Percentiles rank a stretch among this genome's conserved stretches.
phyloP scores from a whole-genome alignment of 495 filamentous ascomycete genomes.

The Penicillium robsamsonii region DNA sequence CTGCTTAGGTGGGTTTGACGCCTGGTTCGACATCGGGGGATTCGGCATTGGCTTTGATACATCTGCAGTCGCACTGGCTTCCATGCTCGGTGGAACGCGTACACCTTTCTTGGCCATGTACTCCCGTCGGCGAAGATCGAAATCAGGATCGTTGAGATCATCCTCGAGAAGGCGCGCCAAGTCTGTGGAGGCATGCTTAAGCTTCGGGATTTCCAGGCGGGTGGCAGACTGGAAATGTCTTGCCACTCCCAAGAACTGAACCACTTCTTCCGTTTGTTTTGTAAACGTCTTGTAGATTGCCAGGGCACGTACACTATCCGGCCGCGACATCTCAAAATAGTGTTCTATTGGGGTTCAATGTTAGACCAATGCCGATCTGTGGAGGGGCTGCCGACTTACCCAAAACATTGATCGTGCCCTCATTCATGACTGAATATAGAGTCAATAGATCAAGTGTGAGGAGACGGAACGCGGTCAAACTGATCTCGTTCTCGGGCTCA shows the following conservation, averaged over 20 bases:
- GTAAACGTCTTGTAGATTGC: conserved; percentile 92
- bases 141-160: conserved; percentile 93
- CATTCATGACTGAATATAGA: conserved; percentile 93
- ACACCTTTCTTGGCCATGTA: conserved; percentile 84
- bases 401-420: conserved; percentile 95
- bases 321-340: conserved; percentile 96
- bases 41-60: conserved; percentile 22
- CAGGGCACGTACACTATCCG: conserved; percentile 88
- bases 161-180: conserved; percentile 87
- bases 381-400: conserved; percentile 54
- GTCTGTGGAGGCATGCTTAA: conserved; percentile 95
- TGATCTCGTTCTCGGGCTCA: conserved; percentile 96
- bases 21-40: conserved; percentile 15
- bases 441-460: conserved; percentile 86
- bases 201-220: conserved; percentile 88
- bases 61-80: conserved; percentile 51
- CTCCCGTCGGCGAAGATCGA: conserved; percentile 89
- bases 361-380: conserved; percentile 16
- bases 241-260: conserved; percentile 83
- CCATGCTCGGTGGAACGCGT: conserved; percentile 4
- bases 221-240: conserved; percentile 89
- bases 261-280: conserved; percentile 87
- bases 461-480: conserved; percentile 90
- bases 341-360: conserved; percentile 59
- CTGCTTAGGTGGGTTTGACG: conserved; percentile 20